Percentiles rank a stretch among this genome's conserved stretches.
Evolutionary conservation across 2,329 filamentous ascomycete species (phyloP).

Genomic region (Fusarium musae): DNA sequence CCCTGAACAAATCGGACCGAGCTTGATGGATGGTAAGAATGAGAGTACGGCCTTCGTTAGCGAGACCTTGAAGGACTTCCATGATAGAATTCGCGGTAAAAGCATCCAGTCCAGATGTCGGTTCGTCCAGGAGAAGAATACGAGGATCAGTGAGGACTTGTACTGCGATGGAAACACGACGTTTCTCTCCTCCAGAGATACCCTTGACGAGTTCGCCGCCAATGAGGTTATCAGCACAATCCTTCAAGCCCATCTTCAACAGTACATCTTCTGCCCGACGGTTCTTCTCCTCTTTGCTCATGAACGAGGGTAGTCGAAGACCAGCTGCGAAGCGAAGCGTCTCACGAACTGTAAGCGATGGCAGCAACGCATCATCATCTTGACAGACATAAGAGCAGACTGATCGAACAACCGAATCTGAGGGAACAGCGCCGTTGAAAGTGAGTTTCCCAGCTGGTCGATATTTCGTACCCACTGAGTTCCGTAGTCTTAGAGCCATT

Average conservation of each 20-base stretch:
- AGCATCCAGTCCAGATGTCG: constrained; percentile 79
- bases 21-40: constrained; percentile 84
- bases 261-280: constrained; percentile 76
- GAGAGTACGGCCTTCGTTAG: constrained; percentile 77
- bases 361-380: constrained; percentile 79
- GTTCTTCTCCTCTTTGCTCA: constrained; percentile 74
- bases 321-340: constrained; percentile 78
- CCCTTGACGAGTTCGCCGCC: constrained; percentile 79
- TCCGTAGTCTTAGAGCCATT: constrained; percentile 75
- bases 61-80: constrained; percentile 76
- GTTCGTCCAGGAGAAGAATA: constrained; percentile 79
- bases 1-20: constrained; percentile 75
- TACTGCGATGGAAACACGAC: constrained; percentile 80
- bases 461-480: constrained; percentile 71
- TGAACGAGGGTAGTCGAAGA: constrained; percentile 75
- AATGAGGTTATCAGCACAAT: constrained; percentile 80
- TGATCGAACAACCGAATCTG: constrained; percentile 74
- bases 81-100: constrained; percentile 83
- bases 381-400: constrained; percentile 83
- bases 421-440: constrained; percentile 77
- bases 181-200: constrained; percentile 83
- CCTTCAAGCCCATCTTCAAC: constrained; percentile 79
- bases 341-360: constrained; percentile 80
- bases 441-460: constrained; percentile 69
- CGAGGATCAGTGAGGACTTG: constrained; percentile 81